These are phyloP conservation scores for Margaritispora aquatica DNA, from an alignment of 495 filamentous ascomycete species.

Conservation along the genomic window DNA sequence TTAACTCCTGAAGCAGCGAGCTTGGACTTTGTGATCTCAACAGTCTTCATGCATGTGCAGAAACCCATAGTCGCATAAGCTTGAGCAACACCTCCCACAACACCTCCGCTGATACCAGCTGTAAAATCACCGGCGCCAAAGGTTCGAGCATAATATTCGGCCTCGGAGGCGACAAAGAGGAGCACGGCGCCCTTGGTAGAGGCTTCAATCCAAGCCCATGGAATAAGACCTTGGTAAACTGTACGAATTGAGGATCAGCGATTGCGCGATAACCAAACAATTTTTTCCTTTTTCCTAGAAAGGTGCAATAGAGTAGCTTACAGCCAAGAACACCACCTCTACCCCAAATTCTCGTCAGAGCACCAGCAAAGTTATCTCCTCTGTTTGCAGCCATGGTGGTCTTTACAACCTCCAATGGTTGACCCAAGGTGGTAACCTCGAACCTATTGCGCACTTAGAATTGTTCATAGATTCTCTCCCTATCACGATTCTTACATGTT, in stretches of 20 bases:
- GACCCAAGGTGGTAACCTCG: slow-evolving; percentile 82
- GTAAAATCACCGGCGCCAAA: slow-evolving; percentile 81
- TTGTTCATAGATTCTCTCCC: neutral
- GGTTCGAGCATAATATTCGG: slow-evolving; percentile 81
- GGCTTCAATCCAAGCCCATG: slow-evolving; percentile 99
- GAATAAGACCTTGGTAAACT: slow-evolving; percentile 99
- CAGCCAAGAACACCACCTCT: slow-evolving; percentile 94
- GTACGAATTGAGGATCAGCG: slow-evolving; percentile 5
- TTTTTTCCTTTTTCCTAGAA: neutral
- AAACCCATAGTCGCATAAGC: slow-evolving; percentile 99
- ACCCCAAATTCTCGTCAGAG: slow-evolving; percentile 82
- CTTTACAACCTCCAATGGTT: slow-evolving; percentile 98
- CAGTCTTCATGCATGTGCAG: slow-evolving; percentile 99
- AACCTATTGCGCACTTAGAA: slow-evolving; percentile 8
- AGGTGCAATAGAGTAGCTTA: slow-evolving; percentile 43
- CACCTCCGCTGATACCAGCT: slow-evolving; percentile 84
- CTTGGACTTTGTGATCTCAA: slow-evolving; percentile 98
- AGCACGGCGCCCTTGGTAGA: slow-evolving; percentile 98
- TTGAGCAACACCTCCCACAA: slow-evolving; percentile 91
- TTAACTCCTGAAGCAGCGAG: slow-evolving; percentile 75
- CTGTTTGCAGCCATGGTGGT: slow-evolving; percentile 98
- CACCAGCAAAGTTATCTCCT: slow-evolving; percentile 74
- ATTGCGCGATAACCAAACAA: too few species aligned
- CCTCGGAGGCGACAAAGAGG: slow-evolving; percentile 97
- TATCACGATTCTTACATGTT: slow-evolving; percentile 75